Base-by-base conservation (phyloP, 805 yeast species). In the Cyberlindnera amylophila region DNA sequence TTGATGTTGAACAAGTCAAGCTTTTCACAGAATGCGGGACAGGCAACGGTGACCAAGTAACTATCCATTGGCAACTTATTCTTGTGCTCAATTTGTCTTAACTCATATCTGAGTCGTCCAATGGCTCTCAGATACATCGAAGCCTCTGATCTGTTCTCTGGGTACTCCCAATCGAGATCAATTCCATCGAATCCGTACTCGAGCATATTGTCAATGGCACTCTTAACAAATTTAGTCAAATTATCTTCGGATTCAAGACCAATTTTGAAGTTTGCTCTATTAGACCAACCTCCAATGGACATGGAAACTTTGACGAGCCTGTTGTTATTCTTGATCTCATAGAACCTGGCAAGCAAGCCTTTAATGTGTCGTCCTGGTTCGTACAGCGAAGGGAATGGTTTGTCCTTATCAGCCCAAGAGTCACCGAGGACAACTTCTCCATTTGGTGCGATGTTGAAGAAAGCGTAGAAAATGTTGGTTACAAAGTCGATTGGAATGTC, bases 121-220 rank as follows among this genome's bases (percentile, higher is more conserved):
- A 83, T 60, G 31, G 87, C 47, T 4, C 57, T 53, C 1, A 74
- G 65, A 47, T 78, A 71, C 30, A 61, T 56, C 0, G 52, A 36
- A 1, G 79, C 77, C 46, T 85, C 81, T 3, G 38, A 21, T 0
- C 58, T 55, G 32, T 60, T 68, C 7, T 62, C 58, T 0, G 96
- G 96, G 55, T 81, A 91, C 62, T 91, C 99, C 96, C 96, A 91
- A 64, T 91, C 99, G 23, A 91, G 65, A 61, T 93, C 98, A 35
- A 91, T 66, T 0, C 99, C 98, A 60, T 93, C 97, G 55, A 93
- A 81, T 0, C 84, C 82, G 57, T 77, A 75, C 34, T 70, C 62
- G 2, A 61, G 42, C 59, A 87, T 67, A 18, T 75, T 61, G 0
- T 62, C 59, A 0, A 76, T 66, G 1, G 80, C 65, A 0, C 82